phyloP scores from a whole-genome alignment of 2,329 filamentous ascomycete genomes.

The Talaromyces sp. region DNA sequence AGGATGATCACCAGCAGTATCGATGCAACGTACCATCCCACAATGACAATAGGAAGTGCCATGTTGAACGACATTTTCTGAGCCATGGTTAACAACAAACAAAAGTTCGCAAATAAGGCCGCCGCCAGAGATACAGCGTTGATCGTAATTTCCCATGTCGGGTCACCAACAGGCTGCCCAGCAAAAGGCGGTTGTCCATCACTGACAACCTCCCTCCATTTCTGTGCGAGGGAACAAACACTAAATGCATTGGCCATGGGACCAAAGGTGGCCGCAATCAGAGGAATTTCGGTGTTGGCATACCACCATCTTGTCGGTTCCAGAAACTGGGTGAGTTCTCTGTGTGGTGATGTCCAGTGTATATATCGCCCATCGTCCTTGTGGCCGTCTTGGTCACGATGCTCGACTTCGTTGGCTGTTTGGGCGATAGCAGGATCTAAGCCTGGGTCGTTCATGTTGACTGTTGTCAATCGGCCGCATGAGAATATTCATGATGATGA shows the following conservation, averaged over 20 bases:
- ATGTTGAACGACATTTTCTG: conserved; percentile 53
- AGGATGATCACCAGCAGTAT: conserved; percentile 54
- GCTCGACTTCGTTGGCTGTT: conserved; percentile 36
- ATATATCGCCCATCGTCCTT: conserved; percentile 13
- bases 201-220: conserved; percentile 55
- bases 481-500: neutral
- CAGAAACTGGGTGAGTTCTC: conserved; percentile 27
- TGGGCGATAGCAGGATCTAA: conserved; percentile 50
- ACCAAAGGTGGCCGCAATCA: conserved; percentile 55
- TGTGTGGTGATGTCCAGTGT: conserved; percentile 11
- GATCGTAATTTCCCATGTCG: conserved; percentile 46
- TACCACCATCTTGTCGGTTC: conserved; percentile 56
- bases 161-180: neutral
- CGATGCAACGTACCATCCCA: conserved; percentile 57
- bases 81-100: conserved; percentile 59
- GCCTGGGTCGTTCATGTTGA: conserved; percentile 53
- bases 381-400: conserved; percentile 39
- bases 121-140: conserved; percentile 56
- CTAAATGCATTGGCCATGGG: conserved; percentile 56
- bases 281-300: conserved; percentile 56
- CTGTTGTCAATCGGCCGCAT: neutral
- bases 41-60: conserved; percentile 58
- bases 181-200: conserved; percentile 27
- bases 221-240: conserved; percentile 54
- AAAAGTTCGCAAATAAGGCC: conserved; percentile 54